These are phyloP conservation scores for Amauroascus niger DNA, from an alignment of 2,329 filamentous ascomycete genomes.

Conservation along the genomic window DNA sequence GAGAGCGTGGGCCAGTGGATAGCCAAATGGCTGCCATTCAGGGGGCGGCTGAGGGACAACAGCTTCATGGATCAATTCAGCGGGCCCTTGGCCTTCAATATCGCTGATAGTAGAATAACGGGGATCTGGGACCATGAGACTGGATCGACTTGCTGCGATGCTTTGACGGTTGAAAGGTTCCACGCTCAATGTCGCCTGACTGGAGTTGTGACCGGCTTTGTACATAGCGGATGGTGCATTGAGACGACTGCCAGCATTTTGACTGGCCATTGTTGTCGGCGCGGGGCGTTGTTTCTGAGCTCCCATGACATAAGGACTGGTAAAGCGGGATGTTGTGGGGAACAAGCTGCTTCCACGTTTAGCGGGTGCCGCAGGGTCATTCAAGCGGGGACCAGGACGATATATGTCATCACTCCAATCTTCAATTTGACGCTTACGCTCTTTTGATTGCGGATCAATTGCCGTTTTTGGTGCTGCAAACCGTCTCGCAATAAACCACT, in stretches of 20 bases:
- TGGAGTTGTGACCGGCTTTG: slow-evolving; percentile 46
- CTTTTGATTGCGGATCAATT: slow-evolving; percentile 67
- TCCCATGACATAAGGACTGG: slow-evolving; percentile 67
- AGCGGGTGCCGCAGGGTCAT: slow-evolving; percentile 64
- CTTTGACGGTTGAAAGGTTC: slow-evolving; percentile 35
- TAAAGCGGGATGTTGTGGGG: slow-evolving; percentile 89
- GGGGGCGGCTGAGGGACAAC: slow-evolving; percentile 93
- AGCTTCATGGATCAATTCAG: slow-evolving; percentile 91
- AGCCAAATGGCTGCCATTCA: slow-evolving; percentile 96
- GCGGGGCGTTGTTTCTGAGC: slow-evolving; percentile 44
- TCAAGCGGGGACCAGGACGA: slow-evolving; percentile 70
- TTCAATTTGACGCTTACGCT: slow-evolving; percentile 86
- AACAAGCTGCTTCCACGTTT: slow-evolving; percentile 78
- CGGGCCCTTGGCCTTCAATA: slow-evolving; percentile 65
- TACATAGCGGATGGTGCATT: slow-evolving; percentile 58
- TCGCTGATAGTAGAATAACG: slow-evolving; percentile 49
- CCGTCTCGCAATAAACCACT: slow-evolving; percentile 86
- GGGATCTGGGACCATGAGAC: slow-evolving; percentile 50
- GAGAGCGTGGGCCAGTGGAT: slow-evolving; percentile 83
- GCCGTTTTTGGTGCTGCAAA: slow-evolving; percentile 82
- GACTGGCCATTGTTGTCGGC: slow-evolving; percentile 92
- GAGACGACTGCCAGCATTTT: slow-evolving; percentile 64
- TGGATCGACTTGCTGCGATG: slow-evolving; percentile 39
- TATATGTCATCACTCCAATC: slow-evolving; percentile 98
- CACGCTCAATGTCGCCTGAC: slow-evolving; percentile 45